Evolutionary conservation across 208 protist species (phyloP), one percentile per base, ranked within the genome.

Genomic region (Trypanosoma mega): DNA sequence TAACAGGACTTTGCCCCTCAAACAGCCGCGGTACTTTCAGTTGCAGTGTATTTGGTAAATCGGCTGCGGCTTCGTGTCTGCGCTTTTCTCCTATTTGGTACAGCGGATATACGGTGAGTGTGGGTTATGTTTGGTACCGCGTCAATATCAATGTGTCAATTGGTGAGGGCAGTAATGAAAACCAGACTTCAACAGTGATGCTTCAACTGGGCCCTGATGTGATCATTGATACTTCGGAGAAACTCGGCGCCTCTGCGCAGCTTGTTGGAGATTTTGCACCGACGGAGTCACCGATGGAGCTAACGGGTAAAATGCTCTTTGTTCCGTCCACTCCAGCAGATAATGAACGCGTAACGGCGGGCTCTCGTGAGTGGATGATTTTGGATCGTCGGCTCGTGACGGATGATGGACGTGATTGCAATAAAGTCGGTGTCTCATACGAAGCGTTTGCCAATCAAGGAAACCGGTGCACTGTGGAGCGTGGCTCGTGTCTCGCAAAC

Each of bases 361-460:
- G 81, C 8, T 23, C 68, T 43, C 51, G 55, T 36, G 90, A 96
- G 69, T 96, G 82, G 83, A 83, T 96, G 47, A 39, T 97, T 39
- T 46, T 94, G 21, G 60, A 85, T 46, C 78, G 36, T 2, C 76
- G 57, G 12, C 63, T 78, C 26, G 88, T 95, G 49, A 90, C 76
- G 1, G 16, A 87, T 27, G 60, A 91, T 36, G 92, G 92, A 8
- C 64, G 67, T 9, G 76, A 84, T 31, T 97, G 92, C 71, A 81
- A 97, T 69, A 93, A 93, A 56, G 72, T 97, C 1, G 92, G 92
- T 23, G 87, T 96, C 16, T 91, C 82, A 9, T 94, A 93, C 72
- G 85, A 92, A 61, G 90, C 80, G n/a, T 94, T 94, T 48, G 55
- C 66, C 0, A 76, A 68, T 36, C 85, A 96, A 52, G 79, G 80